Evolutionary conservation across 1,139 yeast species (phyloP).

Genomic region (Candida freyschussii): DNA sequence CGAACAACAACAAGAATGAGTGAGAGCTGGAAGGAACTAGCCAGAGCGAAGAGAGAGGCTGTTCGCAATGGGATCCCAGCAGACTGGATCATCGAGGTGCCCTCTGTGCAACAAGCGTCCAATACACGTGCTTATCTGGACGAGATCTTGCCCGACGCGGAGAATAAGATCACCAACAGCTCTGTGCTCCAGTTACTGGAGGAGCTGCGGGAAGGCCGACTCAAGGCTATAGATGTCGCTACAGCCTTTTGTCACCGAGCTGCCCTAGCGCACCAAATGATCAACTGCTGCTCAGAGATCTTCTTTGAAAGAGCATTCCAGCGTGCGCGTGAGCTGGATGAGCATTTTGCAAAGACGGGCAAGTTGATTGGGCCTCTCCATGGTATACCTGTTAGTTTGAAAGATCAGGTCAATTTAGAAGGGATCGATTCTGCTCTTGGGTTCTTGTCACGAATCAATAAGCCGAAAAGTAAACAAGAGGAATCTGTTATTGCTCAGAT

Average conservation of each 20-base stretch:
- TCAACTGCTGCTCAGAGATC: constrained; percentile 40
- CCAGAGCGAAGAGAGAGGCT: constrained; percentile 11
- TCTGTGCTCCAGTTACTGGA: constrained; percentile 8
- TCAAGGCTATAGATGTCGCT: constrained; percentile 38
- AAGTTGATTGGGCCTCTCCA: constrained; percentile 51
- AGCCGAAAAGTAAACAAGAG: constrained; percentile 32
- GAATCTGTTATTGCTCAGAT: constrained; percentile 39
- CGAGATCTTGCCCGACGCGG: constrained; percentile 6
- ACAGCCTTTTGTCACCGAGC: constrained; percentile 53
- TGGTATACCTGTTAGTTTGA: constrained; percentile 60
- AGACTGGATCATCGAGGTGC: constrained; percentile 17
- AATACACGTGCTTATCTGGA: constrained; percentile 7
- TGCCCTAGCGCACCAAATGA: constrained; percentile 51
- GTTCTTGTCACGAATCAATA: constrained; percentile 32
- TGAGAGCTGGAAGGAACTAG: constrained; percentile 18
- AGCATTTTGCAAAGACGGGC: constrained; percentile 30
- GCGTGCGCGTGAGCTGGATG: constrained; percentile 44
- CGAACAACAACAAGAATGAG: too few relatives aligned
- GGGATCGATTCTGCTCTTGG: constrained; percentile 43
- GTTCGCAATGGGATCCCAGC: constrained; percentile 14
- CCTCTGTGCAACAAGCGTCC: constrained; percentile 8
- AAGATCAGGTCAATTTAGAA: constrained; percentile 43
- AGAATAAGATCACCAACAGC: constrained; percentile 4
- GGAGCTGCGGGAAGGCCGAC: constrained; percentile 25
- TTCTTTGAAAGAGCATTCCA: constrained; percentile 33